A percentile compares a stretch with the other conserved stretches of the same genome.
Conservation (phyloP, 495 filamentous ascomycete genomes). For the Zalerion maritima region DNA sequence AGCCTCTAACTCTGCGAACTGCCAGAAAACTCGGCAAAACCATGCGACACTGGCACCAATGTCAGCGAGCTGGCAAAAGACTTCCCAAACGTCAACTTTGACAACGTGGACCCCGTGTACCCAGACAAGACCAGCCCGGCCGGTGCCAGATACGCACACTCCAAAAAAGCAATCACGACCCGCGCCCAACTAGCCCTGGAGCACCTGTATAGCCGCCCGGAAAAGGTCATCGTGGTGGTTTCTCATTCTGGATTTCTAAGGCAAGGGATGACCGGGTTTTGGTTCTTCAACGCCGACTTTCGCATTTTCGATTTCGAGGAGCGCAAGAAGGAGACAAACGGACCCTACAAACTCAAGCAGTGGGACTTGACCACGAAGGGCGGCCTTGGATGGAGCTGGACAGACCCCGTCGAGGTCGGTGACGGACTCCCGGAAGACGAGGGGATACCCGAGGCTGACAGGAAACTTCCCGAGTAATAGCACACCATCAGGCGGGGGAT, state of each 20-base stretch:
- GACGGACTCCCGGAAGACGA: conserved; percentile 4
- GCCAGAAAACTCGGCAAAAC: conserved; percentile 39
- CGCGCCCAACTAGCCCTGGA: conserved; percentile 33
- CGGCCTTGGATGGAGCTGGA: conserved; percentile 15
- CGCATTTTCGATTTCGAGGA: conserved; percentile 43
- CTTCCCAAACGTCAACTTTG: conserved; percentile 40
- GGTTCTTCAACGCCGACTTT: conserved; percentile 46
- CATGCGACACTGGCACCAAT: conserved; percentile 40
- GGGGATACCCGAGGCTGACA: too few relatives aligned
- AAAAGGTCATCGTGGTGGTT: conserved; percentile 47
- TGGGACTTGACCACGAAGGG: conserved; percentile 24
- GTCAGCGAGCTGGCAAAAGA: conserved; percentile 24
- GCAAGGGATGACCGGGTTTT: conserved; percentile 26
- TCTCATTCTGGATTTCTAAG: conserved; percentile 45
- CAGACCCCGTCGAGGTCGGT: not conserved
- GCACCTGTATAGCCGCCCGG: conserved; percentile 34
- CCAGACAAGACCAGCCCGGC: conserved; percentile 38
- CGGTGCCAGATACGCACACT: conserved; percentile 30
- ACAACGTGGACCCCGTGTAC: conserved; percentile 35
- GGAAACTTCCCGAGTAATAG: too few relatives aligned
- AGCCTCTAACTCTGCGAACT: not conserved
- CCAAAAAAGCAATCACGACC: conserved; percentile 25
- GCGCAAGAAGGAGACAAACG: conserved; percentile 11
- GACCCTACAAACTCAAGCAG: conserved; percentile 23
- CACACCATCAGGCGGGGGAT: too few relatives aligned